These are phyloP conservation scores for Ophiostoma novo-ulmi DNA, from an alignment of 2,329 filamentous ascomycete species.

Conservation along the genomic window DNA sequence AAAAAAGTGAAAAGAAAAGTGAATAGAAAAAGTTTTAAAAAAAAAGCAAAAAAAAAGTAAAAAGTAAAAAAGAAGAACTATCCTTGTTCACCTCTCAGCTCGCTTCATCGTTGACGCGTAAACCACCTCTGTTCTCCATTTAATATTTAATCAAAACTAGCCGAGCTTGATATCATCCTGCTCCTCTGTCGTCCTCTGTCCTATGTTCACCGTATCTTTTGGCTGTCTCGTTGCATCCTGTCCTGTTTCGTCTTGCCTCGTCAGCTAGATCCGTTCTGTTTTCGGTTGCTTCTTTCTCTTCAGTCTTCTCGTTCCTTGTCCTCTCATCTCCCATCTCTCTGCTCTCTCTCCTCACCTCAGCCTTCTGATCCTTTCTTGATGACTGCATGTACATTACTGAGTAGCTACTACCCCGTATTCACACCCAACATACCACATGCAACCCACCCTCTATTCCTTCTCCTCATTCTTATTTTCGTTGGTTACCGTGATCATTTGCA, in stretches of 20 bases:
- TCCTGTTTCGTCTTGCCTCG: not conserved
- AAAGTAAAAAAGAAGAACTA: not conserved
- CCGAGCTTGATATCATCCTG: not conserved
- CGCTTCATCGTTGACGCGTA: not conserved
- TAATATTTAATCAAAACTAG: conserved; percentile 2
- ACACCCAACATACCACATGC: not conserved
- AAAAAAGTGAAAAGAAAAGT: not conserved
- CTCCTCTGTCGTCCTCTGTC: not conserved
- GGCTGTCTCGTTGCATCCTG: not conserved
- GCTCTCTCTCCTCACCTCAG: not conserved
- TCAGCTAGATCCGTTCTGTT: not conserved
- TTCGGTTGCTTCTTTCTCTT: not conserved
- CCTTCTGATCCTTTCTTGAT: not conserved
- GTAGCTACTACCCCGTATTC: not conserved
- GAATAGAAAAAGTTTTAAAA: not conserved
- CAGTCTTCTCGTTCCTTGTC: not conserved
- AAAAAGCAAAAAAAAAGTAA: too few species aligned
- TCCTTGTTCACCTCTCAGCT: not conserved
- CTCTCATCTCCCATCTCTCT: not conserved
- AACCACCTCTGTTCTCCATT: conserved; percentile 3
- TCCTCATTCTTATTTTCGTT: not conserved
- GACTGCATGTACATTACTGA: not conserved
- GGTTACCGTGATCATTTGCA: not conserved
- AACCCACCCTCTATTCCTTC: not conserved
- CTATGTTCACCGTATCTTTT: not conserved